Percentiles rank a stretch among this genome's conserved stretches.
Evolutionary conservation across 176 grass and related monocot genomes (phyloP).

Genomic region (Calamus simplicifolius): DNA sequence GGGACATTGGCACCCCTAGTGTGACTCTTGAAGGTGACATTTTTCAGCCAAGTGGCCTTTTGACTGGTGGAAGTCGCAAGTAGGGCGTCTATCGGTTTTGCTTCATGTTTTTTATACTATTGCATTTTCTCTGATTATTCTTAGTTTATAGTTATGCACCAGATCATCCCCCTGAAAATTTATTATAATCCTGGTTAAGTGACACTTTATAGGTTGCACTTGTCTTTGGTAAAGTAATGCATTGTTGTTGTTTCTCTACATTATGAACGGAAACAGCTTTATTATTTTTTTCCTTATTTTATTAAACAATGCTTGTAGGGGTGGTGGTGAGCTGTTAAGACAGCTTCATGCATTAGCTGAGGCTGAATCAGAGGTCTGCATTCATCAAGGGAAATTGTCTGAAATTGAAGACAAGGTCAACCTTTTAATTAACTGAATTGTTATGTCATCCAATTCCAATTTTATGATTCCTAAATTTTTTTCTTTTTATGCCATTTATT

Average conservation of each 20-base stretch:
- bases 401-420: conserved; percentile 69
- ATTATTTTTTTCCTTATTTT: not conserved
- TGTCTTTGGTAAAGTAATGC: too few relatives aligned
- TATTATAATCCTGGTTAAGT: too few relatives aligned
- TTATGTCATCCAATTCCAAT: too few relatives aligned
- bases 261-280: not conserved
- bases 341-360: conserved; percentile 68
- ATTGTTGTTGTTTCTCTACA: too few relatives aligned
- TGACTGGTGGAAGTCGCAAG: conserved; percentile 97
- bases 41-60: conserved; percentile 81
- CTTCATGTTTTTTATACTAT: conserved; percentile 3
- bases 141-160: not conserved
- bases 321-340: conserved; percentile 52
- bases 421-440: too few relatives aligned
- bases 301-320: conserved; percentile 35
- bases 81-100: conserved; percentile 27
- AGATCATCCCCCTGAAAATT: not conserved
- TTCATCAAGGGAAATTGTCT: conserved; percentile 47
- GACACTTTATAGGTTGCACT: too few relatives aligned
- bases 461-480: too few relatives aligned
- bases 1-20: conserved; percentile 52
- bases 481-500: too few relatives aligned
- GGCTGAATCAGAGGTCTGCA: conserved; percentile 63
- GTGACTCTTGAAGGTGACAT: conserved; percentile 91
- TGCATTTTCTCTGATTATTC: not conserved